A percentile compares a stretch with the other conserved stretches of the same genome.
phyloP scores from a whole-genome alignment of 2,329 filamentous ascomycete species.

The Apiospora saccharicola region DNA sequence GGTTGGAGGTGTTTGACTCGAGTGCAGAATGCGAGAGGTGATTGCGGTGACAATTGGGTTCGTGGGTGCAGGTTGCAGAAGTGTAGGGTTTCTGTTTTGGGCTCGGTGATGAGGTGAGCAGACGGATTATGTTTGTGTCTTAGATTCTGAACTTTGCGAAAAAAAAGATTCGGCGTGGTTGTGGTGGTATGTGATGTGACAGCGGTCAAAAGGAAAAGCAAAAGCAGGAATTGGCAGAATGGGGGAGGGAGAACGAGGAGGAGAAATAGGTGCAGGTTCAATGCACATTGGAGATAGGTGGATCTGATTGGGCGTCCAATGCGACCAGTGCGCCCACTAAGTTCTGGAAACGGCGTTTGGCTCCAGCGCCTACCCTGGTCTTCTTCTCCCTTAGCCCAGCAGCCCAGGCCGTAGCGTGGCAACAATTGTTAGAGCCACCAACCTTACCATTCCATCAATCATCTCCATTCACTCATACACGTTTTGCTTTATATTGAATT shows the following conservation, averaged over 20 bases:
- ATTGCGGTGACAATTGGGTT: conserved; percentile 1
- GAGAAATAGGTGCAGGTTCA: conserved; percentile 12
- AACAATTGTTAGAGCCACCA: background rate
- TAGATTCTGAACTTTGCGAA: background rate
- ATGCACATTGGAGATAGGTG: background rate
- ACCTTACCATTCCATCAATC: background rate
- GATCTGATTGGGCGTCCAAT: background rate
- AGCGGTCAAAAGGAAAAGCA: conserved; percentile 5
- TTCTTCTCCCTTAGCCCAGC: background rate
- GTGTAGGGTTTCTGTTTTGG: background rate
- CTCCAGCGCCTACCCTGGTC: background rate
- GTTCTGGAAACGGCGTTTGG: conserved; percentile 24
- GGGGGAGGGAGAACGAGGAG: background rate
- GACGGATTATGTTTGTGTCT: background rate
- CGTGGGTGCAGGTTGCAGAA: background rate
- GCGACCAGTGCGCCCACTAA: conserved; percentile 8
- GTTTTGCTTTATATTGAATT: background rate
- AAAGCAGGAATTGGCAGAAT: background rate
- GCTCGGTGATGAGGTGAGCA: background rate
- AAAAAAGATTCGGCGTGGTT: background rate
- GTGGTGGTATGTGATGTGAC: background rate
- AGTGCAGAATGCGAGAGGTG: background rate
- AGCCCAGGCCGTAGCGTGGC: conserved; percentile 7
- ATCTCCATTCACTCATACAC: conserved; percentile 8
- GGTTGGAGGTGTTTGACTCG: conserved; percentile 1